phyloP scores from a whole-genome alignment of 2,329 filamentous ascomycete species.

The Diaporthe citrichinensis region DNA sequence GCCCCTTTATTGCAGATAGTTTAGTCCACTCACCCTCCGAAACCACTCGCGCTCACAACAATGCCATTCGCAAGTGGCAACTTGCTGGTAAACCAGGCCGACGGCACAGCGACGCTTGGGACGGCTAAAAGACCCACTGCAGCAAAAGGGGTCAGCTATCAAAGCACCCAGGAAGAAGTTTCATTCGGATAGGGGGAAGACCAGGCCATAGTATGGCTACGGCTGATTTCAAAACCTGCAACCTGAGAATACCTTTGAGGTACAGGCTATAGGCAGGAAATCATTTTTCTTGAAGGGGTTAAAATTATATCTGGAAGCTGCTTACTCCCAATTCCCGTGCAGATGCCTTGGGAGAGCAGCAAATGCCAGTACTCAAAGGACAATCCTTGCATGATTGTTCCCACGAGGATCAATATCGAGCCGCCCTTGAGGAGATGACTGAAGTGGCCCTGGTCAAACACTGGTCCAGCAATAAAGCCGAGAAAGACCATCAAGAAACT shows the following conservation, averaged over 20 bases:
- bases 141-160: too few species aligned
- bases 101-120: conserved; percentile 54
- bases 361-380: conserved; percentile 60
- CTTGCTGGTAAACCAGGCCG: conserved; percentile 56
- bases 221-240: too few species aligned
- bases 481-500: conserved; percentile 57
- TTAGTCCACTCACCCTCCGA: conserved; percentile 33
- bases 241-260: too few species aligned
- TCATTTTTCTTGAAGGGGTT: too few species aligned
- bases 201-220: too few species aligned
- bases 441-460: conserved; percentile 60
- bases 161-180: too few species aligned
- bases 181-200: too few species aligned
- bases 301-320: too few species aligned
- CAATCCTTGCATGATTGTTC: conserved; percentile 61
- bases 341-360: conserved; percentile 39
- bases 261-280: too few species aligned
- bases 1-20: background rate
- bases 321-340: background rate
- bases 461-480: conserved; percentile 56
- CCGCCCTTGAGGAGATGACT: conserved; percentile 53
- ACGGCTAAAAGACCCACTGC: conserved; percentile 53
- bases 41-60: conserved; percentile 44
- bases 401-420: conserved; percentile 54
- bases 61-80: conserved; percentile 52